phyloP scores from a whole-genome alignment of 306 rosid species.

The Castanospermum australe region DNA sequence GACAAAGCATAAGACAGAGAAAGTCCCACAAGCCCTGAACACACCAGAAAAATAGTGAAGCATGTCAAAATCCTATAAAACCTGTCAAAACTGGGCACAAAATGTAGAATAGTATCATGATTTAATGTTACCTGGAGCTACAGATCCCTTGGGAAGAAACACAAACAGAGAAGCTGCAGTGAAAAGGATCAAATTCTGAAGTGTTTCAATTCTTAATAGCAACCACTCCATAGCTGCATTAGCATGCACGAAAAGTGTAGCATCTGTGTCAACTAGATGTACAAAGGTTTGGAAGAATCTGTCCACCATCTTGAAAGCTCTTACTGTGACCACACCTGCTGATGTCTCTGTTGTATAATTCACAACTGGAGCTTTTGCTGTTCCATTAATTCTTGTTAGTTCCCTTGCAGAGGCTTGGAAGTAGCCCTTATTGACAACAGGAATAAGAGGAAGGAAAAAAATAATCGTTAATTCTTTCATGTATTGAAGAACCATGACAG shows the following conservation, averaged over 20 bases:
- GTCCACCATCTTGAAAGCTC: slow-evolving; percentile 47
- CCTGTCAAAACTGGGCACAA: not conserved
- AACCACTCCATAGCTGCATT: slow-evolving; percentile 54
- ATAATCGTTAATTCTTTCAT: not conserved
- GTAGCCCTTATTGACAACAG: slow-evolving; percentile 28
- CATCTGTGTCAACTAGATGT: slow-evolving; percentile 48
- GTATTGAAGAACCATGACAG: not conserved
- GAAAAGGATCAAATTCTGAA: slow-evolving; percentile 50
- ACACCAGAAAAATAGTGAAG: not conserved
- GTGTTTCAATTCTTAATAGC: slow-evolving; percentile 39
- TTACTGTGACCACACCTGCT: slow-evolving; percentile 46
- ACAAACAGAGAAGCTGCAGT: slow-evolving; percentile 41
- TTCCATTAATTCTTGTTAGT: slow-evolving; percentile 55
- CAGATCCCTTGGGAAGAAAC: slow-evolving; percentile 41
- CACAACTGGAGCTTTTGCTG: slow-evolving; percentile 57
- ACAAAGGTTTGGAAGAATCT: slow-evolving; percentile 45
- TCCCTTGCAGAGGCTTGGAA: slow-evolving; percentile 56
- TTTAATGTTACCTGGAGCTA: slow-evolving; percentile 38
- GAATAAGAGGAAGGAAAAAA: not conserved
- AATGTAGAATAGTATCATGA: not conserved
- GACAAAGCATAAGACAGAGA: slow-evolving; percentile 68
- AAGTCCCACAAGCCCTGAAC: slow-evolving; percentile 67
- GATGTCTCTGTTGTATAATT: slow-evolving; percentile 55
- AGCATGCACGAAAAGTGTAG: slow-evolving; percentile 38
- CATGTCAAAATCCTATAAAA: not conserved